These are phyloP conservation scores for Fomes fomentarius DNA, from an alignment of 1,284 basidiomycete species.

Conservation along the genomic window DNA sequence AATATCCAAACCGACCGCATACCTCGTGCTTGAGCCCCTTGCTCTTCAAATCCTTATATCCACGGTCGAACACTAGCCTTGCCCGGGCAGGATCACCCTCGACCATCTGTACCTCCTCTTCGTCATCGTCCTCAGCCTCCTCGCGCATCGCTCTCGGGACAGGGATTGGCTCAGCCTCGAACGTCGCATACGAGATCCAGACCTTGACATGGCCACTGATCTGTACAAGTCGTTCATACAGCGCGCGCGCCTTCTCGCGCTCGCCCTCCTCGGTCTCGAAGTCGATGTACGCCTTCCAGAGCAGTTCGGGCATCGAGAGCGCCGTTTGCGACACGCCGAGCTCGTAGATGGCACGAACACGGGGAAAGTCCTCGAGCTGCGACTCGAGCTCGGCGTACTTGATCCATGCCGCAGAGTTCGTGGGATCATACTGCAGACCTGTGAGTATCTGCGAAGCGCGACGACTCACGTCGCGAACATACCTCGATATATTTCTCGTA, in stretches of 20 bases:
- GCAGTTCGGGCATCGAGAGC: slow-evolving; percentile 97
- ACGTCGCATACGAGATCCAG: slow-evolving; percentile 82
- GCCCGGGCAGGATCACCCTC: slow-evolving; percentile 62
- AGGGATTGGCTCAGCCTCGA: slow-evolving; percentile 73
- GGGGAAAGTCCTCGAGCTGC: slow-evolving; percentile 88
- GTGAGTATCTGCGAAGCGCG: background rate
- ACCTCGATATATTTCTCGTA: slow-evolving; percentile 96
- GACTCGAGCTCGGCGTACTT: slow-evolving; percentile 95
- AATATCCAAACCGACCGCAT: slow-evolving; percentile 29
- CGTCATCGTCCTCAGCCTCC: slow-evolving; percentile 68
- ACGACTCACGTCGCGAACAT: slow-evolving; percentile 21
- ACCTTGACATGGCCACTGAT: slow-evolving; percentile 95
- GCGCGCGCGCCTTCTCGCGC: slow-evolving; percentile 78
- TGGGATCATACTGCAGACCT: slow-evolving; percentile 75
- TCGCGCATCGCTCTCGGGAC: slow-evolving; percentile 69
- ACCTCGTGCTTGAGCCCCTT: slow-evolving; percentile 88
- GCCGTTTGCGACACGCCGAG: slow-evolving; percentile 88
- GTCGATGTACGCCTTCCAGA: slow-evolving; percentile 99
- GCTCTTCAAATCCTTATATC: slow-evolving; percentile 82
- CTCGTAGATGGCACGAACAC: slow-evolving; percentile 95
- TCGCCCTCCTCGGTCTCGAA: slow-evolving; percentile 96
- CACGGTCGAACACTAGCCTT: slow-evolving; percentile 80
- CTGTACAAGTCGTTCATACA: slow-evolving; percentile 90
- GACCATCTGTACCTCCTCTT: slow-evolving; percentile 29
- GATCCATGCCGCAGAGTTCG: slow-evolving; percentile 94